These are phyloP conservation scores for Teratosphaeriaceae sp. DNA, from an alignment of 2,329 filamentous ascomycete species.

Conservation along the genomic window DNA sequence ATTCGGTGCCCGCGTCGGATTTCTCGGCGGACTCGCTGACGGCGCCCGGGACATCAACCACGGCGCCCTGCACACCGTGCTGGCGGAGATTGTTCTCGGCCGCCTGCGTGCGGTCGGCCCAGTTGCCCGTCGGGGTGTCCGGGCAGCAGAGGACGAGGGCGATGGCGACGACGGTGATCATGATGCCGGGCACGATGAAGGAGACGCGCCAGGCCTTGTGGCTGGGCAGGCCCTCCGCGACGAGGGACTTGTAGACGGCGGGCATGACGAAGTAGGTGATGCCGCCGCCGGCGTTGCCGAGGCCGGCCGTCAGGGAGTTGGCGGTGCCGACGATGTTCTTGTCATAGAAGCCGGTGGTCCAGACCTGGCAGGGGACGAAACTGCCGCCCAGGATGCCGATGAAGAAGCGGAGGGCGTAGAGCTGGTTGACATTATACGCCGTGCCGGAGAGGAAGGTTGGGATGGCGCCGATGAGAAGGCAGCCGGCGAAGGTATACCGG, in stretches of 20 bases:
- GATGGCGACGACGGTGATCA: constrained; percentile 61
- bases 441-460: constrained; percentile 78
- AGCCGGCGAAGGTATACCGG: constrained; percentile 68
- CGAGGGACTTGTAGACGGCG: constrained; percentile 73
- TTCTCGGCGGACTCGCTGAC: constrained; percentile 38
- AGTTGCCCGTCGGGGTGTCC: constrained; percentile 74
- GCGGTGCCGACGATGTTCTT: constrained; percentile 86
- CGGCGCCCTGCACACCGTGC: constrained; percentile 36
- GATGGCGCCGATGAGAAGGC: constrained; percentile 70
- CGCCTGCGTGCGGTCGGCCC: constrained; percentile 63
- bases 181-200: constrained; percentile 75
- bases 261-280: constrained; percentile 95
- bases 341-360: constrained; percentile 89
- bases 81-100: constrained; percentile 48
- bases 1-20: constrained; percentile 15
- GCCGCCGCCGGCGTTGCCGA: constrained; percentile 82
- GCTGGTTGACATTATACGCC: constrained; percentile 58
- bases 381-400: constrained; percentile 70
- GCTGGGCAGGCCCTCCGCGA: constrained; percentile 51
- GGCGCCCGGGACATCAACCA: constrained; percentile 46
- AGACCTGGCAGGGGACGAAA: constrained; percentile 85
- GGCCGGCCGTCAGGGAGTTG: constrained; percentile 76
- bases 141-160: constrained; percentile 66
- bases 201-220: constrained; percentile 76
- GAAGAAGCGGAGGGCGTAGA: constrained; percentile 73